Evolutionary conservation across 768 basidiomycete species (phyloP).

Genomic region (Trametes cinnabarina): DNA sequence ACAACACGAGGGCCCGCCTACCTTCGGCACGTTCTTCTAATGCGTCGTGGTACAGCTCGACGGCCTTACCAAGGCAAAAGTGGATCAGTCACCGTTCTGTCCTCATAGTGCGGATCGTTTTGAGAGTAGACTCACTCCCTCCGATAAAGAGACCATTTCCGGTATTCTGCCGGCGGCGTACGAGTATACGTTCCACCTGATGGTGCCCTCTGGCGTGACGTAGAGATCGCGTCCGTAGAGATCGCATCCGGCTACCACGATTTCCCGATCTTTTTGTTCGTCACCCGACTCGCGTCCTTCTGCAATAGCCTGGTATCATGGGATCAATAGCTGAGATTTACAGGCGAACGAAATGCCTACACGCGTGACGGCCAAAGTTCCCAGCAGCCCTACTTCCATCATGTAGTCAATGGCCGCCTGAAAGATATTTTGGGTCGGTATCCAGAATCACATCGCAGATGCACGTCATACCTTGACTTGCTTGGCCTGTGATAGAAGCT

Average conservation of each 20-base stretch:
- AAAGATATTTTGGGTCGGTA: background rate
- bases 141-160: background rate
- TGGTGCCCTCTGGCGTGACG: background rate
- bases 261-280: background rate
- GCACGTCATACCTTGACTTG: background rate
- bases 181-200: background rate
- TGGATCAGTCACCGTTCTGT: too few relatives aligned
- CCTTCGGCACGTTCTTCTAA: too few relatives aligned
- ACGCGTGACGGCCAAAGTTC: background rate
- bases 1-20: too few relatives aligned
- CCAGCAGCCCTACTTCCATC: background rate
- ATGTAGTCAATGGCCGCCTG: background rate
- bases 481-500: background rate
- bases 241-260: too few relatives aligned
- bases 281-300: too few relatives aligned
- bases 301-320: too few relatives aligned
- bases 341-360: background rate
- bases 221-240: background rate
- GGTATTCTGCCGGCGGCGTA: background rate
- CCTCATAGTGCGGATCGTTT: too few relatives aligned
- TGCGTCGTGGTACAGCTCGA: too few relatives aligned
- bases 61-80: too few relatives aligned
- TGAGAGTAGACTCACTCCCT: background rate
- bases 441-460: background rate
- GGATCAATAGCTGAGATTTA: too few relatives aligned